phyloP scores from a whole-genome alignment of 1,284 basidiomycete genomes.

The Cerrena zonata region DNA sequence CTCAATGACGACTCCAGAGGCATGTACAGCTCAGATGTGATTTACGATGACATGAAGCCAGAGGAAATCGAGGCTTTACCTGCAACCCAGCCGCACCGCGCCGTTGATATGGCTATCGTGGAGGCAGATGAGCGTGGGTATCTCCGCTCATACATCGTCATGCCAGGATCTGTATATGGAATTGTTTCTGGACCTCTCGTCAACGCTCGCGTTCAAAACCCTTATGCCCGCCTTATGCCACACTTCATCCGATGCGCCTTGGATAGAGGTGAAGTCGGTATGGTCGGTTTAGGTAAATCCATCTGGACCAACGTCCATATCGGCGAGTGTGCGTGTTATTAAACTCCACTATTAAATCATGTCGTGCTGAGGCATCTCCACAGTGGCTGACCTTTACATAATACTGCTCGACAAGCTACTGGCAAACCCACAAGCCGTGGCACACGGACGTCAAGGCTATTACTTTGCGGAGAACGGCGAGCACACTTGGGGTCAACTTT shows the following conservation, averaged over 20 bases:
- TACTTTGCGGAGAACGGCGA: constrained; percentile 47
- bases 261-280: constrained; percentile 29
- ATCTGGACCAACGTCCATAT: constrained; percentile 29
- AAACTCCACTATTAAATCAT: neutral
- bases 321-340: constrained; percentile 24
- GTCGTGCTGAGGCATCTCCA: neutral
- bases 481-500: constrained; percentile 31
- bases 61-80: constrained; percentile 36
- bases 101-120: constrained; percentile 36
- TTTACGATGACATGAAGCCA: constrained; percentile 42
- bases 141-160: constrained; percentile 41
- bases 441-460: constrained; percentile 40
- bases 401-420: constrained; percentile 18
- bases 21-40: constrained; percentile 30
- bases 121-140: constrained; percentile 39
- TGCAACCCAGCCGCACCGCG: constrained; percentile 33
- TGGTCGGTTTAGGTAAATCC: constrained; percentile 28
- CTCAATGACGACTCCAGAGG: constrained; percentile 33
- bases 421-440: constrained; percentile 10
- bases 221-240: constrained; percentile 34
- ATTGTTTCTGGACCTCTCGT: constrained; percentile 40
- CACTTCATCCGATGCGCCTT: constrained; percentile 22
- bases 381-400: constrained; percentile 20
- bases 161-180: constrained; percentile 46
- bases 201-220: constrained; percentile 39